These are phyloP conservation scores for Arabidopsis suecica DNA, from an alignment of 345 rosid genomes.

Conservation along the genomic window DNA sequence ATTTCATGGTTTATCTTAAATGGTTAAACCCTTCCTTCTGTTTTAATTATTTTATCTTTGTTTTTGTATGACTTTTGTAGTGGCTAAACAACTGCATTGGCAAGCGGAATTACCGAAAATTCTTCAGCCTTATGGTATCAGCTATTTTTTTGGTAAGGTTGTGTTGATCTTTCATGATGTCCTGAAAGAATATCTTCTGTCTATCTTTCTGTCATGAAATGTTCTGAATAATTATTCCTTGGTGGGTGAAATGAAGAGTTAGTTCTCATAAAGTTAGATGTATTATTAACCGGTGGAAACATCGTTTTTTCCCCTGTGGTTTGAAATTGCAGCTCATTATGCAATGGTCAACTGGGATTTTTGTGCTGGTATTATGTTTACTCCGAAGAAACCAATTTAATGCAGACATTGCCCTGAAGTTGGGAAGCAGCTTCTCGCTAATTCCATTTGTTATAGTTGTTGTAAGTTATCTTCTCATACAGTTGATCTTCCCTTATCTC, in stretches of 20 bases:
- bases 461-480: slow-evolving; percentile 57
- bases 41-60: slow-evolving; percentile 26
- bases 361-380: slow-evolving; percentile 81
- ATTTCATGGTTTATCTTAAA: neutral
- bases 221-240: neutral
- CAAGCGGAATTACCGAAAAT: slow-evolving; percentile 81
- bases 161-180: slow-evolving; percentile 17
- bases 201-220: neutral
- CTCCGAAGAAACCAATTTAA: slow-evolving; percentile 71
- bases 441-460: slow-evolving; percentile 88
- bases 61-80: slow-evolving; percentile 52
- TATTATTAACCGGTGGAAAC: slow-evolving; percentile 59
- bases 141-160: slow-evolving; percentile 82
- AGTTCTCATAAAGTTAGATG: slow-evolving; percentile 40
- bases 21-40: neutral
- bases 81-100: slow-evolving; percentile 99
- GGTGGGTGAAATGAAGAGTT: neutral
- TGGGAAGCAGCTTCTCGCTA: slow-evolving; percentile 97
- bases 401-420: slow-evolving; percentile 73
- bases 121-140: slow-evolving; percentile 91
- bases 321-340: slow-evolving; percentile 95
- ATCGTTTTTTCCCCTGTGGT: slow-evolving; percentile 57
- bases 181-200: neutral
- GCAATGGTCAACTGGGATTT: slow-evolving; percentile 90
- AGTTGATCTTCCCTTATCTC: neutral